Evolutionary conservation across 2,329 filamentous ascomycete species (phyloP).

Genomic region (Pyrenophora teres): DNA sequence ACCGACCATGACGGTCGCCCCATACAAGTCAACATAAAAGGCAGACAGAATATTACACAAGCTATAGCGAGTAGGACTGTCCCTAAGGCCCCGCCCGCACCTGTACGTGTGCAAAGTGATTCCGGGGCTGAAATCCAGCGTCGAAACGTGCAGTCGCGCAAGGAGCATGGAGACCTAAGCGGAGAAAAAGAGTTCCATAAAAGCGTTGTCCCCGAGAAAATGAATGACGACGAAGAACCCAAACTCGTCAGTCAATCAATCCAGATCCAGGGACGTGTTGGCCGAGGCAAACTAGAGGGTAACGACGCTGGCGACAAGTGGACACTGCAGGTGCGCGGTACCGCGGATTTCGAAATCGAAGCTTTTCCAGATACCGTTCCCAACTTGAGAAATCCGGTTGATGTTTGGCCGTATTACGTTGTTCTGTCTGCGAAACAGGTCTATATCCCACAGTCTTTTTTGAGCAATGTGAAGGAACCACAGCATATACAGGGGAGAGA

Average conservation of each 20-base stretch:
- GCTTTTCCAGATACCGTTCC: constrained; percentile 24
- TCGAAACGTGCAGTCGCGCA: background rate
- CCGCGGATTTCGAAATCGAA: constrained; percentile 9
- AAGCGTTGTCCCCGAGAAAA: background rate
- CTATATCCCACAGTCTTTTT: background rate
- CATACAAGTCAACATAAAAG: constrained; percentile 18
- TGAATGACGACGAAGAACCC: constrained; percentile 17
- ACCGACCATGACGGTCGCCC: constrained; percentile 18
- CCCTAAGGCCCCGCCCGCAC: constrained; percentile 1
- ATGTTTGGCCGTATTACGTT: constrained; percentile 13
- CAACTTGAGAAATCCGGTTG: background rate
- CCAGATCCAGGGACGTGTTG: constrained; percentile 23
- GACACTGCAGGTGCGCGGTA: background rate
- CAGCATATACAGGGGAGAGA: background rate
- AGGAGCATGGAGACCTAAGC: background rate
- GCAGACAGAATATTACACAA: background rate
- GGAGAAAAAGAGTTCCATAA: background rate
- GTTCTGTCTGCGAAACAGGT: constrained; percentile 24
- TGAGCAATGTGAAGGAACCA: background rate
- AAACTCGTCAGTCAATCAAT: constrained; percentile 18
- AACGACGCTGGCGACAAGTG: constrained; percentile 1
- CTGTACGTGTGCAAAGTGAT: constrained; percentile 18
- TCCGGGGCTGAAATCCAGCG: constrained; percentile 11
- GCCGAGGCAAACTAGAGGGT: constrained; percentile 10
- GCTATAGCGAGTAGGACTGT: constrained; percentile 1